Conservation (phyloP, 2,329 filamentous ascomycete species). For the Verticillium albo-atrum region DNA sequence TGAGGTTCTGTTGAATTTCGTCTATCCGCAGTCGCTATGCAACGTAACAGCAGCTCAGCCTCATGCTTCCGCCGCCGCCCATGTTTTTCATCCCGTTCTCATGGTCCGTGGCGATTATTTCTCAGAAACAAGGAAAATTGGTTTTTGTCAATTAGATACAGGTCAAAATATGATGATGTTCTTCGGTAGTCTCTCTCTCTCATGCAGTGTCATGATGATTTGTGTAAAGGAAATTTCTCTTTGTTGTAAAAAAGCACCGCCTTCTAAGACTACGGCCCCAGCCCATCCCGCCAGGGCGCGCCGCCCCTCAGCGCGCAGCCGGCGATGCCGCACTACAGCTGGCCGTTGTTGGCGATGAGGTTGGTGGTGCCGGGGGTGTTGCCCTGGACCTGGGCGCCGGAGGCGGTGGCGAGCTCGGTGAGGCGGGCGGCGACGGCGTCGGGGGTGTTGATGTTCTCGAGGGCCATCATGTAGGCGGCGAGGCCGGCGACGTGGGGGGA, state of each 20-base stretch:
- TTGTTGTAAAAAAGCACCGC: neutral
- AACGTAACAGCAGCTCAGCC: neutral
- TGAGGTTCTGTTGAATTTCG: neutral
- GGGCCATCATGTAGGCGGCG: conserved; percentile 61
- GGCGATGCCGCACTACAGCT: conserved; percentile 14
- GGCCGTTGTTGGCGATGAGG: conserved; percentile 55
- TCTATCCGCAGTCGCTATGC: neutral
- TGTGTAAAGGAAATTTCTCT: neutral
- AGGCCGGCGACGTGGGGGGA: conserved; percentile 64
- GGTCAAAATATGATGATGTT: neutral
- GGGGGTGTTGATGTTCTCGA: conserved; percentile 44
- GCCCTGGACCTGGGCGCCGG: conserved; percentile 36
- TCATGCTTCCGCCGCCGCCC: neutral
- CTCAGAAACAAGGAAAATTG: neutral
- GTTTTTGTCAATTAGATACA: neutral
- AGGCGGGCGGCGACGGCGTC: conserved; percentile 42
- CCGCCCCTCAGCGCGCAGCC: neutral
- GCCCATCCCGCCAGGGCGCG: neutral
- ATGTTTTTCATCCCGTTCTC: neutral
- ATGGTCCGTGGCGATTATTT: neutral
- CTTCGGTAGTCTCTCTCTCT: neutral
- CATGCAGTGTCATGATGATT: neutral
- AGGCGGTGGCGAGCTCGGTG: conserved; percentile 44
- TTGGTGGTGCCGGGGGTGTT: conserved; percentile 42
- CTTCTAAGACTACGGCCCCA: neutral